Base-by-base conservation (phyloP, 1,284 basidiomycete genomes). In the Austropuccinia psidii region DNA sequence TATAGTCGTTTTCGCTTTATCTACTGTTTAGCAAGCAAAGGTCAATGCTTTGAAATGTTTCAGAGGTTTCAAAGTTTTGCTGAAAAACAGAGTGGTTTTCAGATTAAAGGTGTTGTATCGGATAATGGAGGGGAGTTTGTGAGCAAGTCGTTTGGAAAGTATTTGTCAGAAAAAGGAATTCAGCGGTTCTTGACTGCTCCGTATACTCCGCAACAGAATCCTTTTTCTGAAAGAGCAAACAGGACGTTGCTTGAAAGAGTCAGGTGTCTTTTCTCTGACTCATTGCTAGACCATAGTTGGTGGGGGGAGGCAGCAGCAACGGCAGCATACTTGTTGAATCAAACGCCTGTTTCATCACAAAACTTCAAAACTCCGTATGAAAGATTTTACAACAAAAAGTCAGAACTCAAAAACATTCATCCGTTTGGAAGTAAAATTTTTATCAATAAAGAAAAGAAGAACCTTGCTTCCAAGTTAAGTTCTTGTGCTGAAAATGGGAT, bases 151-250 rank as follows among this genome's bases (percentile, higher is more conserved):
- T 58, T 70, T 17, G 17, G 19, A 13, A 35, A 52, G 1, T 35
- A 61, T 2, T 72, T 43, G 27, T 4, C 33, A 15, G n/a, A 43
- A 4, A 11, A 39, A 19, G 69, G 69, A 4, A 54, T 72, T 17
- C n/a, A 39, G 27, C 57, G 37, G 11, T 3, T 62, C n/a, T 37
- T 24, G 2, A 21, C 43, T 4, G 45, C 69, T 37, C 69, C 69
- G 0, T 72, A 72, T 29, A 72, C 69, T 41, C 69, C 58, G 19
- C 39, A 69, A 19, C 50, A 69, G 31, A 69, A 69, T 29, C 62
- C 9, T n/a, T n/a, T n/a, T n/a, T n/a, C n/a, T n/a, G n/a, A n/a
- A n/a, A n/a, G n/a, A 45, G 41, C 11, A 19, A 69, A 69, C 27
- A 39, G 43, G 11, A 69, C 67, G 15, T 43, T 45, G 5, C 17